A percentile compares a stretch with the other conserved stretches of the same genome.
These are phyloP conservation scores for Aspergillus terreus DNA, from an alignment of 2,329 filamentous ascomycete genomes.

Conservation along the genomic window DNA sequence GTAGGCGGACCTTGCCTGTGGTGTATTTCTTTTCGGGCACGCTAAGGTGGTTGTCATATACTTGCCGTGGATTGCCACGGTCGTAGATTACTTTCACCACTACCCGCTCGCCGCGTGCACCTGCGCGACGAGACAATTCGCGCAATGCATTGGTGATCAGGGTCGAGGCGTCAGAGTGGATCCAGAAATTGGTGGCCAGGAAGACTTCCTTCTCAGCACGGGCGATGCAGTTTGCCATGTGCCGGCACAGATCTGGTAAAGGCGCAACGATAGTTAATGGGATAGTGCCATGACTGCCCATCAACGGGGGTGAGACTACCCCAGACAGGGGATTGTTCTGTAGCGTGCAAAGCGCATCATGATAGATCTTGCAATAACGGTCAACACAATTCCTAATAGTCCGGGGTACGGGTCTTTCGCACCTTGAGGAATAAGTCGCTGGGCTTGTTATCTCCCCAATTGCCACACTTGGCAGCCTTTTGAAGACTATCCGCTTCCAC, in stretches of 20 bases:
- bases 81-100: conserved; percentile 75
- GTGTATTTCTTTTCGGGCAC: conserved; percentile 59
- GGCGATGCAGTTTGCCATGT: conserved; percentile 73
- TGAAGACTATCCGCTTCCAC: conserved; percentile 41
- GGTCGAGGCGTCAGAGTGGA: conserved; percentile 62
- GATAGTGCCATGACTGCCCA: conserved; percentile 60
- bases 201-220: conserved; percentile 69
- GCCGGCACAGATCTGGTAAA: conserved; percentile 67
- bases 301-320: conserved; percentile 56
- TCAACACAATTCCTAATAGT: not conserved
- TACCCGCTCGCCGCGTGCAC: conserved; percentile 53
- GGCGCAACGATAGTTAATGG: conserved; percentile 67
- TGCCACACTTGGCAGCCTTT: conserved; percentile 59
- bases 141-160: conserved; percentile 65
- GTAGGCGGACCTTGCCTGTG: conserved; percentile 57
- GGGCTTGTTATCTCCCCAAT: conserved; percentile 61
- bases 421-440: conserved; percentile 65
- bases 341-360: conserved; percentile 54
- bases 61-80: conserved; percentile 62
- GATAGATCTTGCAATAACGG: conserved; percentile 51
- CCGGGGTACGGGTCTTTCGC: conserved; percentile 8
- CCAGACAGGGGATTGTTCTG: conserved; percentile 41
- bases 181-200: conserved; percentile 74
- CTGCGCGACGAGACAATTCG: conserved; percentile 65
- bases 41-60: conserved; percentile 60